Evolutionary conservation across 2,329 filamentous ascomycete species (phyloP), one percentile per base, ranked within the genome.

Genomic region (Phoma sp.): DNA sequence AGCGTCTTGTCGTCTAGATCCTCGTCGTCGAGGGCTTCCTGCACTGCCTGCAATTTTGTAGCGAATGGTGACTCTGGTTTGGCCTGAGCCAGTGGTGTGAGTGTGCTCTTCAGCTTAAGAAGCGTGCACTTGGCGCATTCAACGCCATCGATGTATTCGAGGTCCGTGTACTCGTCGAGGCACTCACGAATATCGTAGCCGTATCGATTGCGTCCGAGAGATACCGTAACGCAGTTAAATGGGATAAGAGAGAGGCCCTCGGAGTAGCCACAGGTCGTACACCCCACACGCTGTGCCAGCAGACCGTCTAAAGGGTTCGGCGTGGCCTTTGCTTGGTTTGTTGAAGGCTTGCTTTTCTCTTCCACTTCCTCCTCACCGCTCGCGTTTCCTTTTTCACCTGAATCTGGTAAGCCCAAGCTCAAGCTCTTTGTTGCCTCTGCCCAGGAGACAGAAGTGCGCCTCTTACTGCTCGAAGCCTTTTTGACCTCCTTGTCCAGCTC

Each of bases 81-180:
- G 2, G 46, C 43, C 8, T 55, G 51, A 6, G 63, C 62, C 4
- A 74, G 40, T 6, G 64, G 55, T 17, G 60, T 57, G 17, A 70
- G 66, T 10, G 60, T 71, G 76, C 51, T 77, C 49, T 85, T 81
- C 9, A 82, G 78, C 19, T 80, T 76, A 9, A 93, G 75, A 1
- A 97, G 82, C 0, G 94, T 96, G 75, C 95, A 99, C 67, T 94
- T 96, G 15, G 88, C 85, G 74, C 95, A 99, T 69, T 97, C 89
- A 2, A 98, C 93, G 0, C 91, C 92, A 63, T 92, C 87, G 53
- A 99, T 96, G 1, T 84, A 82, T 71, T 98, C 95, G 8, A 97
- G 82, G 12, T 87, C 85, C 25, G 91, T 95, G 71, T 94, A 96
- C 21, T 92, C 87, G 70, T 96, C 89, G 19, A 99, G 78, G 51